Evolutionary conservation across 2,329 filamentous ascomycete species (phyloP), one percentile per base, ranked within the genome.

Genomic region (Xylariaceae sp.): DNA sequence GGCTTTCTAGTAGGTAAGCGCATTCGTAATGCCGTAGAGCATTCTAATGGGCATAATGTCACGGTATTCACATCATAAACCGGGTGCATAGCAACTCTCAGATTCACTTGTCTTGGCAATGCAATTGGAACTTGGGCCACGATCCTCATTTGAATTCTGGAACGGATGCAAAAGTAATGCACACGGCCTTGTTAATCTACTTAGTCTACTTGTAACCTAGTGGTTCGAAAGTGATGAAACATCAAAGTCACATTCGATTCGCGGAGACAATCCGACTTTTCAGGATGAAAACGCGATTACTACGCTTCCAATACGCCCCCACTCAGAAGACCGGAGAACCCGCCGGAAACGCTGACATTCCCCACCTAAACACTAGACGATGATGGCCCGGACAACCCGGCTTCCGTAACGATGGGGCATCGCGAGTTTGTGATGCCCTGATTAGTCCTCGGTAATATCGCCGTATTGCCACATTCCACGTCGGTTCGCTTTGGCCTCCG

Each of bases 401-500:
- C 42, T 47, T 19, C 39, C 26, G 30, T 44, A 19, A 35, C 34
- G 5, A 30, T 30, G 29, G 44, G 32, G 30, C 29, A 35, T 31
- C 8, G 31, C 12, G 37, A 49, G 26, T 11, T 37, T 29, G 12
- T 11, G 8, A 31, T 42, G 32, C 45, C 29, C 6, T 11, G 26
- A 19, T 71, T 84, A 91, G 68, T 95, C 90, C 76, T 96, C 91
- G 11, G 90, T 95, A 68, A 96, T 80, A 71, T 97, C 94, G 64
- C 94, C 94, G 73, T 97, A 99, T 80, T 99, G 94, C 91, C 92
- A 99, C 81, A 96, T 94, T 43, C 94, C 94, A 62, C 84, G 78
- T 59, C 91, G 83, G 54, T 85, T 84, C 53, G 81, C 77, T 81
- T 95, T 96, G 3, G 92, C 92, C 71, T 86, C 79, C 37, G 80